Evolutionary conservation across 2,329 filamentous ascomycete genomes (phyloP).

Genomic region (Xylaria sp.): DNA sequence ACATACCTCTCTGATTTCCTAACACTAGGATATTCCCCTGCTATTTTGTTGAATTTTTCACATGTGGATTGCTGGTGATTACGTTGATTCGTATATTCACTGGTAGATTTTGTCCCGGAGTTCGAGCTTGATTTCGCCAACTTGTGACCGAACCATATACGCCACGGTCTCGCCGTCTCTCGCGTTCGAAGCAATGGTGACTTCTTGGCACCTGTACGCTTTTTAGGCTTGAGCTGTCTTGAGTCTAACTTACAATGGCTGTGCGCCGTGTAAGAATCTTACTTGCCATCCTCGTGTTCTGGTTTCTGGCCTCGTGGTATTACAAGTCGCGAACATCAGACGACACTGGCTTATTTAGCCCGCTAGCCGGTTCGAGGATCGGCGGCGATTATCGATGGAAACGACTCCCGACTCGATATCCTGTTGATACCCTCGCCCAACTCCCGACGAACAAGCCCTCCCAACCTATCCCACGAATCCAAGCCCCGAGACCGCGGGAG

Average conservation of each 20-base stretch:
- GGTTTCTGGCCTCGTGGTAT: conserved; percentile 48
- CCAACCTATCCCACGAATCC: conserved; percentile 69
- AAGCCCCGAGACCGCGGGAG: conserved; percentile 61
- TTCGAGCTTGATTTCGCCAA: conserved; percentile 3
- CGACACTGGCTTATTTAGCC: conserved; percentile 33
- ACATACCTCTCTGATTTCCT: background rate
- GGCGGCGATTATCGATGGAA: conserved; percentile 44
- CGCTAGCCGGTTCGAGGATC: conserved; percentile 25
- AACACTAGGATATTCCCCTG: background rate
- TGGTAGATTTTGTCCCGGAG: conserved; percentile 2
- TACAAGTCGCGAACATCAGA: conserved; percentile 43
- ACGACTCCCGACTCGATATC: conserved; percentile 51
- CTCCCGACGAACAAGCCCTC: conserved; percentile 54
- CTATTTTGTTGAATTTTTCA: background rate
- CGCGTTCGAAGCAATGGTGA: conserved; percentile 29
- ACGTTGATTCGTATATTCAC: background rate
- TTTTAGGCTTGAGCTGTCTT: conserved; percentile 12
- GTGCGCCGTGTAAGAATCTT: conserved; percentile 47
- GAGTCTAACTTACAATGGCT: conserved; percentile 41
- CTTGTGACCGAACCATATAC: conserved; percentile 17
- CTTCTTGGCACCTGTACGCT: conserved; percentile 5
- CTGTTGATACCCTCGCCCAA: conserved; percentile 46
- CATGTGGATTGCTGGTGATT: background rate
- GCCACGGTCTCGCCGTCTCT: conserved; percentile 8
- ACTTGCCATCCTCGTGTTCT: conserved; percentile 45